Percentiles rank a stretch among this genome's conserved stretches.
phyloP scores from a whole-genome alignment of 345 rosid genomes.

The Melaleuca alternifolia region DNA sequence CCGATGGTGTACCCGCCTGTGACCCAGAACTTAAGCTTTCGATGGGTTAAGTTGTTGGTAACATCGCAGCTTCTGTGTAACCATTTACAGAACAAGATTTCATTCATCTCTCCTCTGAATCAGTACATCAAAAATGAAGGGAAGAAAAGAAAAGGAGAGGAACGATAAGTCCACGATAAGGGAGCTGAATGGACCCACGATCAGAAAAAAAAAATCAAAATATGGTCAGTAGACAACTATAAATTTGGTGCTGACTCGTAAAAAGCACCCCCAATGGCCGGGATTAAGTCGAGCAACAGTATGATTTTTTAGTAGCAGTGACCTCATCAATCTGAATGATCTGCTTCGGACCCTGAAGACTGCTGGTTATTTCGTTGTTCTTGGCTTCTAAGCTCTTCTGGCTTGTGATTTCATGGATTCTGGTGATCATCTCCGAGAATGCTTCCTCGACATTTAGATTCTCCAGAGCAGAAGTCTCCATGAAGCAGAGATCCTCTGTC shows the following conservation, averaged over 20 bases:
- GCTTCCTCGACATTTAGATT: slow-evolving; percentile 70
- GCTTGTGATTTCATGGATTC: slow-evolving; percentile 35
- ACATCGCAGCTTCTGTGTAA: background rate
- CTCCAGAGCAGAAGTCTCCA: slow-evolving; percentile 72
- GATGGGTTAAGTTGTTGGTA: background rate
- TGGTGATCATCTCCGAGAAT: slow-evolving; percentile 47
- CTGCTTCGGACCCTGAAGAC: slow-evolving; percentile 43
- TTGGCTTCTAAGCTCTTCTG: slow-evolving; percentile 44
- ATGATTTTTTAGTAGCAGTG: slow-evolving; percentile 49
- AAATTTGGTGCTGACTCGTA: background rate
- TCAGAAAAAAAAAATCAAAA: background rate
- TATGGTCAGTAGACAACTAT: background rate
- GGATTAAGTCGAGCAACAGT: slow-evolving; percentile 37
- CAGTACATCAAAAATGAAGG: background rate
- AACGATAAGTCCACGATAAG: background rate
- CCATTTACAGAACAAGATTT: background rate
- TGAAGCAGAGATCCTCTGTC: slow-evolving; percentile 49
- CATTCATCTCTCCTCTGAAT: background rate
- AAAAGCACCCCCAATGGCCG: background rate
- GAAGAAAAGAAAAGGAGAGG: background rate
- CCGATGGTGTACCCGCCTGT: background rate
- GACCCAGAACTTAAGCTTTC: background rate
- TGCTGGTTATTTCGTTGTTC: slow-evolving; percentile 14
- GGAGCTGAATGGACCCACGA: background rate
- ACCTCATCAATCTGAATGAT: slow-evolving; percentile 39